Evolutionary conservation across 106 monocot species (phyloP).

Genomic region (Ottelia alismoides): DNA sequence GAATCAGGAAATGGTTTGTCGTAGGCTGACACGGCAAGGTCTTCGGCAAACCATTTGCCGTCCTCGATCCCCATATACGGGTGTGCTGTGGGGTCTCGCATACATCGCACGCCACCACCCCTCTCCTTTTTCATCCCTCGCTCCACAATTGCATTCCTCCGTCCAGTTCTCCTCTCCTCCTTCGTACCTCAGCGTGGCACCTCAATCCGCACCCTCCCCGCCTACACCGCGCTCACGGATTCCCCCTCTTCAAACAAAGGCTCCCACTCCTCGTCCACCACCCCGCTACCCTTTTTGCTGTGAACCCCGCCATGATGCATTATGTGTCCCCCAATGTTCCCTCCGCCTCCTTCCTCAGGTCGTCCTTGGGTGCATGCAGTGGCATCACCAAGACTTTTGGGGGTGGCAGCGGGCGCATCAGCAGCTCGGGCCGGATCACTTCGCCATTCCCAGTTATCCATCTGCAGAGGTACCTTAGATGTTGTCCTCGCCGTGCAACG

Average conservation of each 20-base stretch:
- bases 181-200: conserved; percentile 35
- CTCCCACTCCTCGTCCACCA: conserved; percentile 58
- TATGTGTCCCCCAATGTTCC: conserved; percentile 60
- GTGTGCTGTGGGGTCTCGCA: conserved; percentile 96
- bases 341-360: conserved; percentile 51
- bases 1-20: too few relatives aligned
- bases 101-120: conserved; percentile 84
- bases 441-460: conserved; percentile 40
- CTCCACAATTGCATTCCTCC: conserved; percentile 69
- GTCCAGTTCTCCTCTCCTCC: conserved; percentile 55
- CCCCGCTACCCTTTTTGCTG: conserved; percentile 21
- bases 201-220: conserved; percentile 31
- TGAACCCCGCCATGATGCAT: conserved; percentile 42
- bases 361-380: conserved; percentile 54
- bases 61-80: conserved; percentile 66
- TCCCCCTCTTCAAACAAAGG: conserved; percentile 61
- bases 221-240: conserved; percentile 39
- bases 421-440: conserved; percentile 1
- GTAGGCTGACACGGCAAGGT: too few relatives aligned
- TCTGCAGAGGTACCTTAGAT: conserved; percentile 42
- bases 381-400: conserved; percentile 68
- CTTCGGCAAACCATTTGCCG: conserved; percentile 36
- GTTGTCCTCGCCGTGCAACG: conserved; percentile 55
- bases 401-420: conserved; percentile 26
- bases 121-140: conserved; percentile 87